Evolutionary conservation across 2,329 filamentous ascomycete genomes (phyloP).

Genomic region (Remersonia thermophila): DNA sequence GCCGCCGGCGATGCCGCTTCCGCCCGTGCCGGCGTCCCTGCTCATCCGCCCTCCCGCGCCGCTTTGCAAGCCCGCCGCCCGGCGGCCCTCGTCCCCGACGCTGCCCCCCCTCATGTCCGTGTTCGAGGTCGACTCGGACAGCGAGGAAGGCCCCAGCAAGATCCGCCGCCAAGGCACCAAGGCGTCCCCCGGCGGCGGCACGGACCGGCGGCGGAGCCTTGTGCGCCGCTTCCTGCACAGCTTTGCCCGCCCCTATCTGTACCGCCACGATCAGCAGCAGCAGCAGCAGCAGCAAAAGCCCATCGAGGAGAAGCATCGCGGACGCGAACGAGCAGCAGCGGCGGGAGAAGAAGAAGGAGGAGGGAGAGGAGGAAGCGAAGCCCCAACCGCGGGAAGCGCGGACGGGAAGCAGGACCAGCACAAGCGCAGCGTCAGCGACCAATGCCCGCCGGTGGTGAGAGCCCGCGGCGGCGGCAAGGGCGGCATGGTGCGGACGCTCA

Average conservation of each 20-base stretch:
- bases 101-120: slow-evolving; percentile 29
- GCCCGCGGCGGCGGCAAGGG: too few species aligned
- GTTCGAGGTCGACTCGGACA: slow-evolving; percentile 38
- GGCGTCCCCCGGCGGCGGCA: too few species aligned
- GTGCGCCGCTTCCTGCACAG: slow-evolving; percentile 31
- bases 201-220: slow-evolving; percentile 14
- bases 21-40: too few species aligned
- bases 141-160: slow-evolving; percentile 22
- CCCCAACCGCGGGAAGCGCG: not conserved
- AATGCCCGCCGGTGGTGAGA: slow-evolving; percentile 7
- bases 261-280: slow-evolving; percentile 3
- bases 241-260: slow-evolving; percentile 18
- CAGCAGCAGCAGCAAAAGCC: too few species aligned
- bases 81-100: not conserved
- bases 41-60: too few species aligned
- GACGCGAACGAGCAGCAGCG: not conserved
- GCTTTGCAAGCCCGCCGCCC: slow-evolving; percentile 2
- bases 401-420: slow-evolving; percentile 14
- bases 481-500: not conserved
- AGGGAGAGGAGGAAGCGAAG: too few species aligned
- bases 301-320: not conserved
- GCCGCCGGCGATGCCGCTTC: too few species aligned
- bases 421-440: slow-evolving; percentile 25
- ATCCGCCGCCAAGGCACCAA: too few species aligned
- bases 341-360: too few species aligned